phyloP scores from a whole-genome alignment of 805 yeast genomes.

The Metschnikowia continentalis region DNA sequence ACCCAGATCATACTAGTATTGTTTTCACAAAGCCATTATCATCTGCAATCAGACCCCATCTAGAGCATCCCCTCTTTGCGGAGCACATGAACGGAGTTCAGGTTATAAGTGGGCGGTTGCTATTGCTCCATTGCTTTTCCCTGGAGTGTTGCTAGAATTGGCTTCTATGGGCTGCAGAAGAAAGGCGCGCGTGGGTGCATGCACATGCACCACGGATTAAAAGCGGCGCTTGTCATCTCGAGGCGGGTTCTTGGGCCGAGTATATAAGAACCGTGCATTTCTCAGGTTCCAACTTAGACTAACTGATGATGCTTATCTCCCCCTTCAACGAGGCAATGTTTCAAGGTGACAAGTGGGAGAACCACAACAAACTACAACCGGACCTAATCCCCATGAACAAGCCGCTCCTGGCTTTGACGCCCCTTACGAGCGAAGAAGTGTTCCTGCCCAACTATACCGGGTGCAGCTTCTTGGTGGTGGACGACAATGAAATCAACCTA shows the following conservation, averaged over 20 bases:
- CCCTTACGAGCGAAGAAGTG: background rate
- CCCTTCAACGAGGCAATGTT: background rate
- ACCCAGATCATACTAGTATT: too few species aligned
- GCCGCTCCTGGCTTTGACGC: slow-evolving; percentile 1
- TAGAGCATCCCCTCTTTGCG: too few species aligned
- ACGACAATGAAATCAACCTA: slow-evolving; percentile 40
- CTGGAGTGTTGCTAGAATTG: background rate
- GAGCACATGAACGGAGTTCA: background rate
- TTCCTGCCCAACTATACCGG: slow-evolving; percentile 12
- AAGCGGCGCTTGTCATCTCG: background rate
- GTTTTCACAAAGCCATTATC: too few species aligned
- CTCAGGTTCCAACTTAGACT: background rate
- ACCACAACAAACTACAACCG: background rate
- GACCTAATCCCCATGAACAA: background rate
- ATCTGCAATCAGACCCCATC: too few species aligned
- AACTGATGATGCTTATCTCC: background rate
- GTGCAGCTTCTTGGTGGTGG: slow-evolving; percentile 30
- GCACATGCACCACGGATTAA: background rate
- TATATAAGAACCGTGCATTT: background rate
- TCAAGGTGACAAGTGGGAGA: slow-evolving; percentile 2
- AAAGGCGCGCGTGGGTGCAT: slow-evolving; percentile 1
- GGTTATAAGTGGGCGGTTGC: background rate
- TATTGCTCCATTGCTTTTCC: background rate
- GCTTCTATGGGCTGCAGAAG: slow-evolving; percentile 2
- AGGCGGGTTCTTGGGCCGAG: background rate